phyloP scores from a whole-genome alignment of 2,329 filamentous ascomycete genomes.

The Cytospora piceicola region DNA sequence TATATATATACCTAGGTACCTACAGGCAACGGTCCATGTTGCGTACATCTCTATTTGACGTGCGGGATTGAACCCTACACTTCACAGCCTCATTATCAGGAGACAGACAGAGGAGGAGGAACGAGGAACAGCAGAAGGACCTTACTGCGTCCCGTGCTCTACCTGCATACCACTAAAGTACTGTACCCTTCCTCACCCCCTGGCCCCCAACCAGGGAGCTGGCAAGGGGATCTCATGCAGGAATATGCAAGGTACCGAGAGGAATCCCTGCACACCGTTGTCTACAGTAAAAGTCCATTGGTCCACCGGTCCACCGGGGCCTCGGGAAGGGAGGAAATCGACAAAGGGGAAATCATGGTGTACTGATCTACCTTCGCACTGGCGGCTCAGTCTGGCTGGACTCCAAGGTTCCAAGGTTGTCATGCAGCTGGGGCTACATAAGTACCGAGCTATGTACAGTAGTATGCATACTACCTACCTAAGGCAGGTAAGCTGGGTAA shows the following conservation, averaged over 20 bases:
- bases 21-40: neutral
- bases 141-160: neutral
- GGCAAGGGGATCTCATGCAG: conserved; percentile 13
- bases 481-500: too few species aligned
- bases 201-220: too few species aligned
- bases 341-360: neutral
- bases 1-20: too few species aligned
- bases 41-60: neutral
- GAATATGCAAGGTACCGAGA: conserved; percentile 26
- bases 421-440: neutral
- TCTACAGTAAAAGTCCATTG: neutral
- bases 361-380: neutral
- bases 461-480: neutral
- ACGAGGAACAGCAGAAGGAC: neutral
- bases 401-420: too few species aligned
- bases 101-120: neutral
- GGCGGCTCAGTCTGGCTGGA: too few species aligned
- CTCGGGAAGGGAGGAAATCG: neutral
- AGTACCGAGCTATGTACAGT: neutral
- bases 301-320: too few species aligned
- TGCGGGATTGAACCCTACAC: too few species aligned
- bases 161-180: too few species aligned
- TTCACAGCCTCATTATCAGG: too few species aligned
- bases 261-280: conserved; percentile 12
- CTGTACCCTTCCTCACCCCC: neutral